A percentile compares a stretch with the other conserved stretches of the same genome.
Evolutionary conservation across 2,329 filamentous ascomycete species (phyloP).

Genomic region (Ramularia collo-cygni): DNA sequence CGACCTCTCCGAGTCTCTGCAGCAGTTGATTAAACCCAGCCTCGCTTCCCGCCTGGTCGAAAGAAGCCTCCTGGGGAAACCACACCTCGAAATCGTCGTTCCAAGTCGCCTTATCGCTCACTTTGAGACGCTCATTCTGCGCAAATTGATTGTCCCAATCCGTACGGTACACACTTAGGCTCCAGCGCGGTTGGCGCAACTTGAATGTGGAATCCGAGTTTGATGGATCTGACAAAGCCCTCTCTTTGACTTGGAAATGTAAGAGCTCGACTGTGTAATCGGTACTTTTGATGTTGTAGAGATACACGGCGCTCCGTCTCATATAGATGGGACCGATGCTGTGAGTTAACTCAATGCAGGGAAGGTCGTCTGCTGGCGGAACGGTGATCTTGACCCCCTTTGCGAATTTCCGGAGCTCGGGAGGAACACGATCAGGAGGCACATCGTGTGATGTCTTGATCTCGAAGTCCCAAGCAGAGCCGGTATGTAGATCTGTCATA

Average conservation of each 20-base stretch:
- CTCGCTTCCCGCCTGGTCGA: slow-evolving; percentile 8
- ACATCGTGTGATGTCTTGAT: slow-evolving; percentile 17
- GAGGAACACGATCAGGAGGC: slow-evolving; percentile 12
- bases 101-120: slow-evolving; percentile 26
- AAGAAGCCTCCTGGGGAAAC: slow-evolving; percentile 26
- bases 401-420: slow-evolving; percentile 14
- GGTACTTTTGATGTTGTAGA: slow-evolving; percentile 21
- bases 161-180: slow-evolving; percentile 23
- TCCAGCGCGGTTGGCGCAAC: slow-evolving; percentile 25
- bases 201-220: neutral
- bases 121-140: slow-evolving; percentile 22
- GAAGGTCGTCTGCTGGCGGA: slow-evolving; percentile 13
- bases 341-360: slow-evolving; percentile 10
- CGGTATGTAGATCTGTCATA: slow-evolving; percentile 22
- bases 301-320: slow-evolving; percentile 23
- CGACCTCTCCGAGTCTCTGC: slow-evolving; percentile 22
- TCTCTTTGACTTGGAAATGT: slow-evolving; percentile 23
- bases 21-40: slow-evolving; percentile 26
- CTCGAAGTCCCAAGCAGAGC: slow-evolving; percentile 29
- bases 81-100: slow-evolving; percentile 22
- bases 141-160: slow-evolving; percentile 26
- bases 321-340: slow-evolving; percentile 10
- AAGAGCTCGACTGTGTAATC: slow-evolving; percentile 27
- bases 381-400: slow-evolving; percentile 12
- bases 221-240: neutral